Evolutionary conservation across 2,329 filamentous ascomycete genomes (phyloP).

Genomic region (Bimuria novae-zelandiae): DNA sequence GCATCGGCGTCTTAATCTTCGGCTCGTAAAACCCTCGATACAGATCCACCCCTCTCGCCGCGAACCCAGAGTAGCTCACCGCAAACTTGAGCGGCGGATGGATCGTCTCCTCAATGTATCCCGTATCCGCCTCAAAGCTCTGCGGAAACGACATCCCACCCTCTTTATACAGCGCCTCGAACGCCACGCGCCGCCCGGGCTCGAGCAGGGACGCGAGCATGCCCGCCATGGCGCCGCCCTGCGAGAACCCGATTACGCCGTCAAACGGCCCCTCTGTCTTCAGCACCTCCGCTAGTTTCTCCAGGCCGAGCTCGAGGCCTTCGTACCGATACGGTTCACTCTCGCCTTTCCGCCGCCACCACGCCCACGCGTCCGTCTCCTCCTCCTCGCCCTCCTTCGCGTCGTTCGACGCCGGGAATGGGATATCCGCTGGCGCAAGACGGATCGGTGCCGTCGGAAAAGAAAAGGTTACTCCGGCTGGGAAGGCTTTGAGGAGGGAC

Average conservation of each 20-base stretch:
- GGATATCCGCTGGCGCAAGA: conserved; percentile 53
- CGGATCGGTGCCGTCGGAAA: conserved; percentile 53
- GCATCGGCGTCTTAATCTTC: conserved; percentile 72
- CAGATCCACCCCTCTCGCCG: conserved; percentile 60
- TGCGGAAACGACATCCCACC: conserved; percentile 59
- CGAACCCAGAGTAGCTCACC: conserved; percentile 78
- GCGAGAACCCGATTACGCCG: conserved; percentile 44
- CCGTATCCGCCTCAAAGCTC: conserved; percentile 47
- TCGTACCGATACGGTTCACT: conserved; percentile 63
- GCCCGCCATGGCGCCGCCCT: conserved; percentile 62
- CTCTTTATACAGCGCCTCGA: conserved; percentile 46
- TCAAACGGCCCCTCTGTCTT: conserved; percentile 42
- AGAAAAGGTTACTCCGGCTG: conserved; percentile 55
- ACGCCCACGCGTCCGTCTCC: conserved; percentile 74
- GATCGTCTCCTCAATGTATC: conserved; percentile 39
- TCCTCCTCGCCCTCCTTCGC: conserved; percentile 46
- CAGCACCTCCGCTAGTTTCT: conserved; percentile 56
- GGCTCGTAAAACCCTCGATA: conserved; percentile 76
- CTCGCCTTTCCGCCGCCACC: conserved; percentile 75
- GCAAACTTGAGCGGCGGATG: conserved; percentile 70
- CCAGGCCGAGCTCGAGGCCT: conserved; percentile 71
- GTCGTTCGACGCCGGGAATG: conserved; percentile 52
- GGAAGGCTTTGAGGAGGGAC: conserved; percentile 73
- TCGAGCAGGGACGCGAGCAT: conserved; percentile 78
- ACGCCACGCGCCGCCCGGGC: conserved; percentile 52